Evolutionary conservation across 2,329 filamentous ascomycete species (phyloP), one percentile per base, ranked within the genome.

Genomic region (Fusarium redolens): DNA sequence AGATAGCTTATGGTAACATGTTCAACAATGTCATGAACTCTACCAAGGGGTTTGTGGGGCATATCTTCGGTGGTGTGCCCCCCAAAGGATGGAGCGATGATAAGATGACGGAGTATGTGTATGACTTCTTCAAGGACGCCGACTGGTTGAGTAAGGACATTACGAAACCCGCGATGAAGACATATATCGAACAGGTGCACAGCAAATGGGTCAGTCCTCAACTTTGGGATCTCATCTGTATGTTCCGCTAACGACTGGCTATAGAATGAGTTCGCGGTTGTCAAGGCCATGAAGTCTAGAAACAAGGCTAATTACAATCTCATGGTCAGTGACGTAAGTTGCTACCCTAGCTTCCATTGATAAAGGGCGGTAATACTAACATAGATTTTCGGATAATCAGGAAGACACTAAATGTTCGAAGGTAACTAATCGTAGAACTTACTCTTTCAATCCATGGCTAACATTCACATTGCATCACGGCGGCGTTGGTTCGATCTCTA

Each of bases 371-470:
- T 13, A 20, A 40, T 7, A n/a, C 38, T 41, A 7, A 41, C 12
- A n/a, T n/a, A 6, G 2, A 41, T 2, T 5, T n/a, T 4, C 12
- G 13, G 9, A 37, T n/a, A 25, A 25, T 25, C 25, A 44, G 43
- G 43, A 44, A 18, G 43, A 44, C 11, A 44, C 43, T 8, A 15
- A 44, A 22, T 44, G 22, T 25, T 18, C 43, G 8, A 44, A 25
- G 43, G 43, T 25, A 13, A 44, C 0, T 12, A 44, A 12, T 3
- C 11, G 14, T 25, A 7, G 18, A 6, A 5, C 3, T 5, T 18
- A 4, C 0, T 13, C 6, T 3, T 18, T 18, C 12, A 0, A 25
- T 15, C 12, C 3, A 25, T 25, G 0, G 1, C 43, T 44, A 11
- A 44, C 14, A 13, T 18, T 18, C 11, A 3, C 4, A 5, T 8